phyloP scores from a whole-genome alignment of 805 yeast genomes.

The Lachancea thermotolerans region DNA sequence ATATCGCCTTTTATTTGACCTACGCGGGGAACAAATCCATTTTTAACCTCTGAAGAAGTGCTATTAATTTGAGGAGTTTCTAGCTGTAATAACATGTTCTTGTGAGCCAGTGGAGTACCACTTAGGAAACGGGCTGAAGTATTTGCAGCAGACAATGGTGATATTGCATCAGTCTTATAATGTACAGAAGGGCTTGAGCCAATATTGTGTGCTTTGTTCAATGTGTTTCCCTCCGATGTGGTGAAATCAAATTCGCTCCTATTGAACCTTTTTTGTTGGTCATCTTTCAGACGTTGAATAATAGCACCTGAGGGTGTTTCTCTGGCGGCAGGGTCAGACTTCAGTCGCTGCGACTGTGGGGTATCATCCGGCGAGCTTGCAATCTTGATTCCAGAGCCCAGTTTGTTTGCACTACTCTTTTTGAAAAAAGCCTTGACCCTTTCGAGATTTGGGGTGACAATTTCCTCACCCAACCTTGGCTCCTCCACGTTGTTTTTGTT shows the following conservation, averaged over 20 bases:
- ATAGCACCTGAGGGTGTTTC: slow-evolving; percentile 1
- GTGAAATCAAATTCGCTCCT: background rate
- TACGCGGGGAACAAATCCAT: background rate
- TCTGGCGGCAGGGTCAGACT: slow-evolving; percentile 1
- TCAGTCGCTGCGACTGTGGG: slow-evolving; percentile 12
- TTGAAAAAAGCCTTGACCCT: slow-evolving; percentile 22
- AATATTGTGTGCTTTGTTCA: background rate
- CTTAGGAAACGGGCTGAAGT: background rate
- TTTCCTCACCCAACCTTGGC: background rate
- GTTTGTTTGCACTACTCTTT: slow-evolving; percentile 12
- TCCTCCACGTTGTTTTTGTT: background rate
- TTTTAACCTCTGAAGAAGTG: background rate
- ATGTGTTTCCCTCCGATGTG: background rate
- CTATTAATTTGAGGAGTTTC: background rate
- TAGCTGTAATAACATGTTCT: background rate
- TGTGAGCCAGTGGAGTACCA: background rate
- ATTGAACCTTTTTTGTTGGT: background rate
- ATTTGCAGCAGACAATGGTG: background rate
- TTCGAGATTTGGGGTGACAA: slow-evolving; percentile 24
- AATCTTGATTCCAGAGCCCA: slow-evolving; percentile 9
- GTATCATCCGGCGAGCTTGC: slow-evolving; percentile 14
- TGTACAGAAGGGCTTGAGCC: background rate
- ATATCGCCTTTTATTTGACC: background rate
- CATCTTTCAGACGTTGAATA: background rate
- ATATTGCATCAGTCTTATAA: background rate